Evolutionary conservation across 2,329 filamentous ascomycete genomes (phyloP), one percentile per base, ranked within the genome.

Genomic region (Paecilomyces formosus): DNA sequence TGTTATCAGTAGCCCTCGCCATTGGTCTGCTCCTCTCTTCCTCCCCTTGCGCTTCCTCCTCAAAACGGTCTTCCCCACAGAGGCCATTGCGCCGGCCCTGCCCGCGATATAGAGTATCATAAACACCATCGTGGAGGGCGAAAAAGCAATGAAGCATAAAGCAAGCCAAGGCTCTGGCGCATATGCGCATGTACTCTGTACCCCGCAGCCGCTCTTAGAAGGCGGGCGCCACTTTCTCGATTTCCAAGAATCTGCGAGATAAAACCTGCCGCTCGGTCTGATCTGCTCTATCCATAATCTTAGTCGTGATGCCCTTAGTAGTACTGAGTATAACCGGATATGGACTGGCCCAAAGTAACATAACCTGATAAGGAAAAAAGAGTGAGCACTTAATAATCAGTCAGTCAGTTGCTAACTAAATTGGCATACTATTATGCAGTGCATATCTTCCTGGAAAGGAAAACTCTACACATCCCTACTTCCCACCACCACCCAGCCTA

Each of bases 1-100:
- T 55, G 54, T 56, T 45, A 45, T 45, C 39, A 18, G 39, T 45
- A 39, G 9, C 58, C 33, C 52, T 60, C 53, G 28, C 57, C 57
- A 26, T 55, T 30, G 33, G 58, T 57, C 6, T 51, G 18, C 54
- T 60, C 53, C 3, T 26, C 15, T 51, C 52, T 8, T 52, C 22
- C 18, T 31, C 18, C 30, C 55, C 55, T 22, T 61, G n/a, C 51
- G 7, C 21, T 12, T 21, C 9, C 51, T 53, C 21, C 51, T 26
- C 21, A 21, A 30, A 15, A 53, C 28, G n/a, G 51, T 26, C 51
- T 30, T 22, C 51, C 51, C 39, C 15, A 45, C 39, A 21, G n/a
- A 18, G 39, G 39, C 9, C 15, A 8, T 45, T 45, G 15, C 15
- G 18, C 15, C 35, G 35, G 35, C 35, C 35, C 39, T 45, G 18